phyloP scores from a whole-genome alignment of 495 filamentous ascomycete genomes.

The Filosporella fistucella region DNA sequence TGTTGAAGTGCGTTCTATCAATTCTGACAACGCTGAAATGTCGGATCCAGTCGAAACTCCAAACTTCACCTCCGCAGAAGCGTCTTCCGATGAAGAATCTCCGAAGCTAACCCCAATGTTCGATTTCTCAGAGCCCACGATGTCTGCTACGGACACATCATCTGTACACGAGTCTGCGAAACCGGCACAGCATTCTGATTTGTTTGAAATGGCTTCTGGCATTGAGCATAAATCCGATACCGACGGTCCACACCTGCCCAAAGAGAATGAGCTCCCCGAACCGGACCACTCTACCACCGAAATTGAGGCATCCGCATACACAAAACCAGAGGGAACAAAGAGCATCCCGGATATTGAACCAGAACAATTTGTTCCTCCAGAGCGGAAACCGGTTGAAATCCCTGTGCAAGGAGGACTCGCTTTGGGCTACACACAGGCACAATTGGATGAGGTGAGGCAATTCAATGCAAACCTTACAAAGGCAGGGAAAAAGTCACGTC shows the following conservation, averaged over 20 bases:
- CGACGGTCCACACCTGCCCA: too few relatives aligned
- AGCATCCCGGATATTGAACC: too few relatives aligned
- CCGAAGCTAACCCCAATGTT: constrained; percentile 3
- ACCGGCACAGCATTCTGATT: background rate
- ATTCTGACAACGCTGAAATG: background rate
- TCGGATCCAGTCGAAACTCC: constrained; percentile 2
- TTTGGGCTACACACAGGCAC: constrained; percentile 17
- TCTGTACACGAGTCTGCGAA: background rate
- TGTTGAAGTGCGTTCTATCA: too few relatives aligned
- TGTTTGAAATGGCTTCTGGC: background rate
- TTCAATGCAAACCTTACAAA: constrained; percentile 21
- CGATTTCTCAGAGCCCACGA: constrained; percentile 11
- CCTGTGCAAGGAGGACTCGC: constrained; percentile 11
- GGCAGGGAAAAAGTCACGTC: constrained; percentile 16
- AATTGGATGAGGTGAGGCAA: constrained; percentile 19
- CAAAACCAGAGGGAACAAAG: too few relatives aligned
- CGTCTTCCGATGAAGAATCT: constrained; percentile 7
- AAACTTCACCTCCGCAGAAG: constrained; percentile 11
- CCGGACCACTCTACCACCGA: too few relatives aligned
- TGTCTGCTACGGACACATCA: background rate
- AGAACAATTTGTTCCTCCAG: background rate
- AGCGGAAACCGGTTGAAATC: background rate
- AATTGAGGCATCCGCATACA: too few relatives aligned
- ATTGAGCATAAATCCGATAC: too few relatives aligned
- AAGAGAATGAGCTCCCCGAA: too few relatives aligned